These are phyloP conservation scores for Podospora australis DNA, from an alignment of 495 filamentous ascomycete species.

Conservation along the genomic window DNA sequence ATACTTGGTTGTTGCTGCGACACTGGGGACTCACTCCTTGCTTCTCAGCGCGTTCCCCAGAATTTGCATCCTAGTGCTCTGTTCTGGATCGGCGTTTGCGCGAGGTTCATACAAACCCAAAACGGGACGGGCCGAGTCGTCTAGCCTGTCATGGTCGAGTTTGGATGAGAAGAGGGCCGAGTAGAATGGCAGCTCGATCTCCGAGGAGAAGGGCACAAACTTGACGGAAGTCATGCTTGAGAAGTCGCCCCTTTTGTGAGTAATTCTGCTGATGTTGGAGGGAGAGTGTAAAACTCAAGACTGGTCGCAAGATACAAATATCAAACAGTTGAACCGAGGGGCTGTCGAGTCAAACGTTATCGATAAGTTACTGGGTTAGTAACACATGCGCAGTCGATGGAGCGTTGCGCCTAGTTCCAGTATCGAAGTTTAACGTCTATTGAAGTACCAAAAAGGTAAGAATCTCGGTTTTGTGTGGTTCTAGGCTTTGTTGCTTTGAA, in stretches of 20 bases:
- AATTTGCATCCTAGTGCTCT: constrained; percentile 79
- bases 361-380: too few relatives aligned
- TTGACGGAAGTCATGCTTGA: constrained; percentile 26
- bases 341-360: too few relatives aligned
- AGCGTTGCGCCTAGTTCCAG: too few relatives aligned
- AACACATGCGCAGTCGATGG: too few relatives aligned
- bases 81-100: constrained; percentile 55
- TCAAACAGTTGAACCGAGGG: too few relatives aligned
- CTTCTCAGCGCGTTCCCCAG: constrained; percentile 77
- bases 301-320: too few relatives aligned
- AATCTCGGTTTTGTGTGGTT: too few relatives aligned
- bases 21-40: constrained; percentile 57
- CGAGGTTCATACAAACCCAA: constrained; percentile 88
- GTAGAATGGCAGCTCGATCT: constrained; percentile 94
- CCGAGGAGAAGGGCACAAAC: constrained; percentile 83
- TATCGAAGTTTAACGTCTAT: too few relatives aligned
- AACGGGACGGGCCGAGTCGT: constrained; percentile 80
- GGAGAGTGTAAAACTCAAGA: too few relatives aligned
- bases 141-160: constrained; percentile 92
- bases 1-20: background rate
- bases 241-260: background rate
- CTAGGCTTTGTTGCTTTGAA: too few relatives aligned
- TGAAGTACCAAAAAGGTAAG: too few relatives aligned
- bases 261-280: too few relatives aligned
- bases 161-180: constrained; percentile 80